A percentile compares a stretch with the other conserved stretches of the same genome.
phyloP scores from a whole-genome alignment of 2,329 filamentous ascomycete species.

The Paraconiothyrium brasiliense region DNA sequence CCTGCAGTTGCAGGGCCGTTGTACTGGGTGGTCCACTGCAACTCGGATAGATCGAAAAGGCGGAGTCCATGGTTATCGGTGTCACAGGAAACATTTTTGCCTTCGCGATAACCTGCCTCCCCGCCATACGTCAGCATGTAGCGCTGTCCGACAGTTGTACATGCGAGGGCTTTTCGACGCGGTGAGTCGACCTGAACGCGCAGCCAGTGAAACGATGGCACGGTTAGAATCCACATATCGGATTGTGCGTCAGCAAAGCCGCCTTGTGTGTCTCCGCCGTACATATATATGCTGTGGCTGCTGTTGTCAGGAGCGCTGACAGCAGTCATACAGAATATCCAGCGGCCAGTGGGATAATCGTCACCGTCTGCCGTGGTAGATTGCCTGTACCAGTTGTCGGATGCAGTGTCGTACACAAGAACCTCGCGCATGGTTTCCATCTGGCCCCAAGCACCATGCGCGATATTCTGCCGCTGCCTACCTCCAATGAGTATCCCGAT shows the following conservation, averaged over 20 bases:
- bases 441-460: not conserved
- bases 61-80: conserved; percentile 20
- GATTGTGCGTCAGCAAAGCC: not conserved
- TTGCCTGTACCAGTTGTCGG: conserved; percentile 20
- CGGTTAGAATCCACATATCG: conserved; percentile 24
- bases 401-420: conserved; percentile 20
- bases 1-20: conserved; percentile 5
- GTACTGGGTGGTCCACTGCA: conserved; percentile 20
- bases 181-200: conserved; percentile 9
- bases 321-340: conserved; percentile 19
- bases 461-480: not conserved
- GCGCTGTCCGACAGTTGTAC: conserved; percentile 11
- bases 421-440: conserved; percentile 22
- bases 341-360: conserved; percentile 13
- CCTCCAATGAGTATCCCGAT: conserved; percentile 17
- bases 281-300: conserved; percentile 28
- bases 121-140: conserved; percentile 26
- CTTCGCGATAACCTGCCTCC: not conserved
- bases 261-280: conserved; percentile 18
- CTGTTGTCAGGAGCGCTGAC: conserved; percentile 22
- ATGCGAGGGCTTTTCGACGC: conserved; percentile 16
- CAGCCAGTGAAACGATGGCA: conserved; percentile 26
- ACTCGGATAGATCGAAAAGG: conserved; percentile 19
- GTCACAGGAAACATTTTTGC: conserved; percentile 16
- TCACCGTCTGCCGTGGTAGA: conserved; percentile 16